A percentile compares a stretch with the other conserved stretches of the same genome.
These are phyloP conservation scores for Cytospora piceicola DNA, from an alignment of 2,329 filamentous ascomycete species.

Conservation along the genomic window DNA sequence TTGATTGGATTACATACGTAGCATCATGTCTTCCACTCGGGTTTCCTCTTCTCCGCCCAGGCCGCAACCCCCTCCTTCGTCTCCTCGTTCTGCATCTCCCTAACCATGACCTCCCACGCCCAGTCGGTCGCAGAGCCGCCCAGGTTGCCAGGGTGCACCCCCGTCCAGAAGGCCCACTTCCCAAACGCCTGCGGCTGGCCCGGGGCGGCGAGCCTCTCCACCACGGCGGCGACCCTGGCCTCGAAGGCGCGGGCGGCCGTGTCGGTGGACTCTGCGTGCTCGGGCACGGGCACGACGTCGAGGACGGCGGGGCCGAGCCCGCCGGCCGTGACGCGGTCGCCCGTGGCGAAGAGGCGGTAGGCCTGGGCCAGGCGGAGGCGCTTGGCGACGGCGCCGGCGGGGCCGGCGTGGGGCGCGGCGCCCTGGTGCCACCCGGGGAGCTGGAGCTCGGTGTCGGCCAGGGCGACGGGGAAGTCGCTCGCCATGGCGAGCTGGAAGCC, in stretches of 20 bases:
- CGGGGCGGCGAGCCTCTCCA: slow-evolving; percentile 33
- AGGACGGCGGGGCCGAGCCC: slow-evolving; percentile 35
- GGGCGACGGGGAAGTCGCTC: slow-evolving; percentile 37
- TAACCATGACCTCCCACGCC: slow-evolving; percentile 38
- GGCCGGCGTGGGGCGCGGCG: slow-evolving; percentile 41
- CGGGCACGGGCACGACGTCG: slow-evolving; percentile 34
- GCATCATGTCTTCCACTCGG: slow-evolving; percentile 33
- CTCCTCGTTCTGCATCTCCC: slow-evolving; percentile 38
- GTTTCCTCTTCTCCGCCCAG: slow-evolving; percentile 37
- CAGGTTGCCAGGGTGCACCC: slow-evolving; percentile 35
- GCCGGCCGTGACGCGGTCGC: slow-evolving; percentile 35
- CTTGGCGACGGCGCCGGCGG: slow-evolving; percentile 37
- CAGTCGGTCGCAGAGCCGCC: slow-evolving; percentile 6
- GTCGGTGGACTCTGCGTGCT: slow-evolving; percentile 28
- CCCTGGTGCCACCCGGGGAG: slow-evolving; percentile 40
- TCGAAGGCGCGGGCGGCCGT: slow-evolving; percentile 34
- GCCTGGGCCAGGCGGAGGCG: slow-evolving; percentile 35
- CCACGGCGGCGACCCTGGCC: slow-evolving; percentile 35
- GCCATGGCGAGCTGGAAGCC: slow-evolving; percentile 42
- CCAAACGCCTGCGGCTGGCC: slow-evolving; percentile 40
- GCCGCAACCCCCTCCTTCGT: slow-evolving; percentile 38
- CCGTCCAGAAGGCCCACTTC: slow-evolving; percentile 44
- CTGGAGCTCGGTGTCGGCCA: slow-evolving; percentile 29
- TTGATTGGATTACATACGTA: too few species aligned
- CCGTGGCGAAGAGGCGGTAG: slow-evolving; percentile 39